Evolutionary conservation across 805 yeast genomes (phyloP).

Genomic region (Yueomyces sp.): DNA sequence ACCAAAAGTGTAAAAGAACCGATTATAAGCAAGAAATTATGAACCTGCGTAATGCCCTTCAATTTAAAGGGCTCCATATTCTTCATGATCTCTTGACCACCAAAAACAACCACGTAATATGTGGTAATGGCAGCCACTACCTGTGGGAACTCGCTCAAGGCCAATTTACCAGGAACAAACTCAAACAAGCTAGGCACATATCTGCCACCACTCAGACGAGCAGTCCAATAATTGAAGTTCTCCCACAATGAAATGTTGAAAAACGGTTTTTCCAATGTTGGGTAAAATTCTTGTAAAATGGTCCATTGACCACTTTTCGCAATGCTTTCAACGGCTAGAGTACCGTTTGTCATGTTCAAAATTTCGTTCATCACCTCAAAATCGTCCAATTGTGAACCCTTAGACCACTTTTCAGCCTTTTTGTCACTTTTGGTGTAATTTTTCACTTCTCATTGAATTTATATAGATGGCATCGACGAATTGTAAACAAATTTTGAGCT

Average conservation of each 20-base stretch:
- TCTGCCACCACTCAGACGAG: constrained; percentile 12
- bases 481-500: too few species aligned
- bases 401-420: too few species aligned
- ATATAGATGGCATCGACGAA: too few species aligned
- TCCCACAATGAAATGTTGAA: constrained; percentile 24
- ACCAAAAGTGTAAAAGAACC: constrained; percentile 53
- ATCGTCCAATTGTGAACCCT: too few species aligned
- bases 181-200: constrained; percentile 36
- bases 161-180: constrained; percentile 52
- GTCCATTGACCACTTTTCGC: neutral
- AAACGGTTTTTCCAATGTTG: constrained; percentile 24
- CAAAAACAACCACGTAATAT: constrained; percentile 76
- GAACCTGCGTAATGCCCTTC: constrained; percentile 68
- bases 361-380: neutral
- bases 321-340: neutral
- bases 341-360: neutral
- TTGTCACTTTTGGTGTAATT: too few species aligned
- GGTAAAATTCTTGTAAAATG: constrained; percentile 9
- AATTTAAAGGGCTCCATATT: constrained; percentile 57
- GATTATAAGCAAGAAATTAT: constrained; percentile 62
- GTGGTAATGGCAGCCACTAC: constrained; percentile 44
- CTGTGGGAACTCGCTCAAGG: constrained; percentile 50
- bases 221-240: constrained; percentile 13
- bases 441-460: too few species aligned
- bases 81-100: constrained; percentile 59